Evolutionary conservation across 2,329 filamentous ascomycete genomes (phyloP).

Genomic region (Acrodontium crateriforme): DNA sequence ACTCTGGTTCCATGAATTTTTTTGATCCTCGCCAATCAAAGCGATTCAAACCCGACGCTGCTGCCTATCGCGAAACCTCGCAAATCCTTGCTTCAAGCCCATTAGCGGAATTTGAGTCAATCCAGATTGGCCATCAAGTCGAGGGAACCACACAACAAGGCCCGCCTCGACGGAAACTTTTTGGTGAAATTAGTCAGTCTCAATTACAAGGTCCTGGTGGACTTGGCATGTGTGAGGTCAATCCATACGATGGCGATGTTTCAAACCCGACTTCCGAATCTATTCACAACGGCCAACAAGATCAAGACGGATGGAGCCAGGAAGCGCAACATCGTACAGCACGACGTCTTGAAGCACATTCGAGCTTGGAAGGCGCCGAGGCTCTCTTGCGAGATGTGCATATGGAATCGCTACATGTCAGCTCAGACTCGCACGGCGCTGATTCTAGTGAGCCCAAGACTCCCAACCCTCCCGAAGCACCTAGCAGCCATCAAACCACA

Average conservation of each 20-base stretch:
- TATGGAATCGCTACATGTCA: constrained; percentile 31
- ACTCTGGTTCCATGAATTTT: constrained; percentile 24
- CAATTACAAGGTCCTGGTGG: constrained; percentile 23
- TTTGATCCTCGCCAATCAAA: constrained; percentile 30
- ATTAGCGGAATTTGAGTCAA: constrained; percentile 17
- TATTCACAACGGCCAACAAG: constrained; percentile 1
- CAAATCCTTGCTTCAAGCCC: too few relatives aligned
- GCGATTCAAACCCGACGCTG: constrained; percentile 27
- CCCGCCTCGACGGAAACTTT: constrained; percentile 30
- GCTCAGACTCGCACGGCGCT: constrained; percentile 24
- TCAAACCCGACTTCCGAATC: not conserved
- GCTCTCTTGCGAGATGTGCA: constrained; percentile 35
- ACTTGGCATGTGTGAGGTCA: not conserved
- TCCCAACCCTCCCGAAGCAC: constrained; percentile 7
- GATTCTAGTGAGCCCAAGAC: constrained; percentile 15
- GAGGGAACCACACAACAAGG: constrained; percentile 1
- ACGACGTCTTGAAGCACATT: constrained; percentile 8
- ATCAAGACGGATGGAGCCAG: not conserved
- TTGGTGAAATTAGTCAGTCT: constrained; percentile 47
- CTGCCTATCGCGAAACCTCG: constrained; percentile 23
- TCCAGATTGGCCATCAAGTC: constrained; percentile 14
- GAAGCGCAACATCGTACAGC: not conserved
- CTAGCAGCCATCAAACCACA: constrained; percentile 4
- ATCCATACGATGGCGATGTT: too few relatives aligned
- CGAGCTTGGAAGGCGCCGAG: constrained; percentile 35